Evolutionary conservation across 768 basidiomycete species (phyloP), one percentile per base, ranked within the genome.

Genomic region (Lyophyllum decastes): DNA sequence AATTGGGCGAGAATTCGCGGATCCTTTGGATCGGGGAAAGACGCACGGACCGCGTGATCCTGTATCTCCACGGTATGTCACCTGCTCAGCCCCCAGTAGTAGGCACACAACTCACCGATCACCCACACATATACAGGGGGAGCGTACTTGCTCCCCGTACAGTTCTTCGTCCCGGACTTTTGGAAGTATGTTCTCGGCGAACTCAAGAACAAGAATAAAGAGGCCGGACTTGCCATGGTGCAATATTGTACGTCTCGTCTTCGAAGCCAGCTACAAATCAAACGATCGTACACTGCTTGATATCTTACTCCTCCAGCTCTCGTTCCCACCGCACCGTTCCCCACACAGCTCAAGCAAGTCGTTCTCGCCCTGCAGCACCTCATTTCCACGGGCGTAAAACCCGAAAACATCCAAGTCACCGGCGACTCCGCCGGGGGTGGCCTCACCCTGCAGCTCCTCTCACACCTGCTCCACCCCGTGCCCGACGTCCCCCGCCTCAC

Each of bases 351-450:
- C 4, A 59, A 59, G 4, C 72, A 74, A 57, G 63, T 64, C 1
- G 26, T 61, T 2, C 41, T 64, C 2, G 71, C 71, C 0, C 51
- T 73, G 12, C 59, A 72, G 21, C 71, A 71, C 53, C 63, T 76
- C 19, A 21, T 70, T 1, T 65, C 66, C 0, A 59, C 54, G 1
- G 72, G 72, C 2, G 64, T 73, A 1, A 52, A 63, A 6, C 70
- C 71, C 0, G 52, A 57, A 38, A 67, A 71, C 26, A 61, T 76
- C 24, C 63, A 70, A 46, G 41, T 76, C 2, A 63, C 65, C 1
- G 71, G 72, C 2, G 73, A 76, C 40, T 76, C 74, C 7, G 74
- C 74, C 9, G 73, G 73, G 12, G 73, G 57, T 2, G 68, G 71
- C 50, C 67, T 76, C 43, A 59, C 66, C 9, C 58, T 70, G 17